A percentile compares a stretch with the other conserved stretches of the same genome.
These are phyloP conservation scores for Yamadazyma triangularis DNA, from an alignment of 1,139 yeast genomes.

Conservation along the genomic window DNA sequence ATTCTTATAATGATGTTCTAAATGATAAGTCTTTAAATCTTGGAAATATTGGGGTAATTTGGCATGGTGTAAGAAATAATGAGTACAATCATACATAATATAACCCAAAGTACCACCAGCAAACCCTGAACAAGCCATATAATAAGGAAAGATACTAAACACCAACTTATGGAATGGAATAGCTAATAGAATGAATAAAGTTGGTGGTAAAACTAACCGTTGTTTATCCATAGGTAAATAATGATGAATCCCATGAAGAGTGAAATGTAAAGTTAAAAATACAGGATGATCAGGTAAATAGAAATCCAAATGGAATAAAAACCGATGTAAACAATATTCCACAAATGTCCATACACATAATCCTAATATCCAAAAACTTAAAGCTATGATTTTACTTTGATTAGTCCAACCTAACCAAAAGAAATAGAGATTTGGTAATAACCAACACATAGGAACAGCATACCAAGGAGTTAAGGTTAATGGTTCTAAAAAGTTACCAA, in stretches of 20 bases:
- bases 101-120: conserved; percentile 97
- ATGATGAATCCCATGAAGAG: conserved; percentile 94
- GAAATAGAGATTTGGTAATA: conserved; percentile 65
- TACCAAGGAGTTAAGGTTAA: conserved; percentile 49
- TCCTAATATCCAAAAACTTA: conserved; percentile 55
- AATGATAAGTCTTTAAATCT: conserved; percentile 78
- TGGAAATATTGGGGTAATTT: conserved; percentile 72
- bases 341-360: conserved; percentile 87
- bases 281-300: conserved; percentile 76
- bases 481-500: conserved; percentile 47
- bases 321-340: conserved; percentile 85
- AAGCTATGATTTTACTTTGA: conserved; percentile 30
- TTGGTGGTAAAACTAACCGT: conserved; percentile 95
- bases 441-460: conserved; percentile 86
- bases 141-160: conserved; percentile 37
- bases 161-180: conserved; percentile 41
- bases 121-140: conserved; percentile 55
- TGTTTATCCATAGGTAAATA: conserved; percentile 94
- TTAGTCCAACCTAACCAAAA: conserved; percentile 38
- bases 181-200: conserved; percentile 54
- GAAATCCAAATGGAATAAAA: conserved; percentile 85
- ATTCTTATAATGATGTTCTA: conserved; percentile 96
- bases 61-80: conserved; percentile 80
- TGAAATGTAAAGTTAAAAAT: conserved; percentile 78
- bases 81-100: conserved; percentile 85